These are phyloP conservation scores for Aspergillus spinulosporus DNA, from an alignment of 2,329 filamentous ascomycete species.

Conservation along the genomic window DNA sequence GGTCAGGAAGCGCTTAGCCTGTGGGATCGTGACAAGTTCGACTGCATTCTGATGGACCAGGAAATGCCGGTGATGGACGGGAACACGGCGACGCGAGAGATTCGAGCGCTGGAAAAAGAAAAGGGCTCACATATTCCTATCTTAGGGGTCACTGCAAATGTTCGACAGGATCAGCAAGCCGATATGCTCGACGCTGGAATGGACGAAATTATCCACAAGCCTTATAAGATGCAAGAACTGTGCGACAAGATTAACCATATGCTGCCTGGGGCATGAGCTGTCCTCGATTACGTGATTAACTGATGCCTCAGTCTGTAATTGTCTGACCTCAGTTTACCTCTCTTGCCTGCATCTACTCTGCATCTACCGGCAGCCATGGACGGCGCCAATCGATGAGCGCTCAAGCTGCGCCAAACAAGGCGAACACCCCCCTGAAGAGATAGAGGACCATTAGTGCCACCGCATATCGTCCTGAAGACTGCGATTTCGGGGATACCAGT, in stretches of 20 bases:
- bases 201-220: constrained; percentile 76
- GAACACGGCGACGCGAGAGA: constrained; percentile 68
- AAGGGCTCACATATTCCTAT: constrained; percentile 30
- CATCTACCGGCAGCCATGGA: no score
- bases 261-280: not conserved
- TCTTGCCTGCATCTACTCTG: no score
- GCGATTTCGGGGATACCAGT: no score
- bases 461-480: no score
- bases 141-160: constrained; percentile 65
- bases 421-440: no score
- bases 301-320: no score
- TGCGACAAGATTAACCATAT: constrained; percentile 59
- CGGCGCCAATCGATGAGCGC: no score
- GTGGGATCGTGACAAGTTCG: constrained; percentile 44
- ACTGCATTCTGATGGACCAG: constrained; percentile 75
- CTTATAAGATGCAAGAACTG: constrained; percentile 72
- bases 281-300: not conserved
- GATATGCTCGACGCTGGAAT: constrained; percentile 72
- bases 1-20: constrained; percentile 47
- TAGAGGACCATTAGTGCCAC: no score
- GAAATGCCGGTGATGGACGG: constrained; percentile 87
- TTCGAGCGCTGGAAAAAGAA: constrained; percentile 66
- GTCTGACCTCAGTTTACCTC: no score
- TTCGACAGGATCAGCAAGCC: constrained; percentile 70
- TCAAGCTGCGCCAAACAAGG: no score